phyloP scores from a whole-genome alignment of 495 filamentous ascomycete genomes.

The Aspergillus carlsbadensis region DNA sequence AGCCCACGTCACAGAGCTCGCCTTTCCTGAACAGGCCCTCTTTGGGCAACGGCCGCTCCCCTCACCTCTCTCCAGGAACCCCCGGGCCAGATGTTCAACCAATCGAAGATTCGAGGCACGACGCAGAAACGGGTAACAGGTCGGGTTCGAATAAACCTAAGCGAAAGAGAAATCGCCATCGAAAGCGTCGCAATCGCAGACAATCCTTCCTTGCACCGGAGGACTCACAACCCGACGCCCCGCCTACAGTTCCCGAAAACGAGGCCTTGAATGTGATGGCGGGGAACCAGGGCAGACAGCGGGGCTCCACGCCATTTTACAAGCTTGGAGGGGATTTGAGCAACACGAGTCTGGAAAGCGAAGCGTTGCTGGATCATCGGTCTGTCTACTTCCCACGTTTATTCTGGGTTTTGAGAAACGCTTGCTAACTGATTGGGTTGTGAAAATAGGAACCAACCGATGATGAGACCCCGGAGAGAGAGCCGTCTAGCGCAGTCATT shows the following conservation, averaged over 20 bases:
- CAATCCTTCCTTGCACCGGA: constrained; percentile 37
- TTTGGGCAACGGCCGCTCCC: constrained; percentile 9
- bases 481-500: constrained; percentile 51
- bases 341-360: constrained; percentile 78
- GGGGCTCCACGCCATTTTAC: constrained; percentile 54
- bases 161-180: constrained; percentile 41
- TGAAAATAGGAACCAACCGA: constrained; percentile 60
- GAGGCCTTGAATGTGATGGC: constrained; percentile 29
- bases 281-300: constrained; percentile 28
- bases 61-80: constrained; percentile 5
- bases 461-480: constrained; percentile 68
- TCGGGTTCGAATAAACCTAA: constrained; percentile 27
- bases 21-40: constrained; percentile 5
- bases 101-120: constrained; percentile 21
- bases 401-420: neutral
- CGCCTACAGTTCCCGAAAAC: constrained; percentile 20
- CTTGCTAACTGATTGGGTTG: constrained; percentile 11
- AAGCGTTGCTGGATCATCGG: constrained; percentile 79
- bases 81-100: constrained; percentile 5
- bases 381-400: constrained; percentile 26
- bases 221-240: constrained; percentile 26
- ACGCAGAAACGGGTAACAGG: constrained; percentile 25
- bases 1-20: constrained; percentile 13
- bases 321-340: constrained; percentile 61
- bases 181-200: constrained; percentile 42